Evolutionary conservation across 805 yeast species (phyloP), one percentile per base, ranked within the genome.

Genomic region (Kuraishia piskuri): DNA sequence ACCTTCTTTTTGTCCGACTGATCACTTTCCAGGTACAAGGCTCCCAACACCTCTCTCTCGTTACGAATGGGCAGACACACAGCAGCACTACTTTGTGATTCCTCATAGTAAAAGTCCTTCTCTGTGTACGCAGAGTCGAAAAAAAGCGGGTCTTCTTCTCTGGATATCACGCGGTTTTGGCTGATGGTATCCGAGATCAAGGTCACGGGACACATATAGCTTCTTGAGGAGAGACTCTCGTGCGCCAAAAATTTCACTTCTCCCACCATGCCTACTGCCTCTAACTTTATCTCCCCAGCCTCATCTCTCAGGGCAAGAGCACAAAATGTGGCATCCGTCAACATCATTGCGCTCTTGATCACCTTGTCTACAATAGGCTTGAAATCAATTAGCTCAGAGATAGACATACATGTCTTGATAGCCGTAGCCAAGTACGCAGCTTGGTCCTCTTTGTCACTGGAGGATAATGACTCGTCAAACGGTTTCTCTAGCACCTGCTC

Each of bases 41-140:
- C 78, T 5, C 83, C 83, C 44, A 75, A 61, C 1, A 69, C 68
- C 12, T 72, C 72, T 12, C 68, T 58, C 40, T 69, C 74, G 49
- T 67, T 73, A 51, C 68, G 73, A 46, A 79, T 68, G 0, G 83
- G 82, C 23, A 78, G 55, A 60, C 82, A 76, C 6, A 75, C 56
- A 20, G 72, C 71, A 2, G 74, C 63, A 36, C 64, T 62, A 46
- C 71, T 67, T 4, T 62, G 57, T 48, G 70, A 66, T 25, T 63
- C 62, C 24, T 60, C 61, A 57, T 65, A 78, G 59, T 77, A 79
- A 9, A 66, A 61, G 56, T 78, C 82, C 22, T 59, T 46, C 36
- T 60, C 67, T 12, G 70, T 69, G 50, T 67, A 69, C 12, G 65
- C 59, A 22, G 60, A 56, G 14, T 67, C 69, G 54, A 77, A 72